A percentile compares a stretch with the other conserved stretches of the same genome.
These are phyloP conservation scores for Orbilia brochopaga DNA, from an alignment of 2,329 filamentous ascomycete species.

Conservation along the genomic window DNA sequence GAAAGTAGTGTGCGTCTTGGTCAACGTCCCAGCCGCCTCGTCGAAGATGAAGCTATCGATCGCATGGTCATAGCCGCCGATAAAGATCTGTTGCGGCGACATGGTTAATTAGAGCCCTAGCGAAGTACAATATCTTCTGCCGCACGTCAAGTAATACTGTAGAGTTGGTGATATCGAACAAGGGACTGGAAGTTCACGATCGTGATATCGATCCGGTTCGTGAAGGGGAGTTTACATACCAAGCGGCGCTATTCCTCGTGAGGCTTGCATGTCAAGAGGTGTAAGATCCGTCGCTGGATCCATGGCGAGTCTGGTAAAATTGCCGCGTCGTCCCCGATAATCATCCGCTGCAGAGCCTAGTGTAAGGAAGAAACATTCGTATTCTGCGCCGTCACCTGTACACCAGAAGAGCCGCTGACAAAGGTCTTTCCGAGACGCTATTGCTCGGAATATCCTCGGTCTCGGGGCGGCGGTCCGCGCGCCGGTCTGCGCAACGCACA, in stretches of 20 bases:
- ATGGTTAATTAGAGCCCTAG: conserved; percentile 16
- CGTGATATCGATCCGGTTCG: neutral
- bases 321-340: conserved; percentile 23
- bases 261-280: neutral
- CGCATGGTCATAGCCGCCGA: conserved; percentile 46
- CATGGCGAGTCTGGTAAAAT: no score
- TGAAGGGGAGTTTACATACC: neutral
- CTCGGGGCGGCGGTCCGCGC: conserved; percentile 27
- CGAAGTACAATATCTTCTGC: neutral
- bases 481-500: neutral
- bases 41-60: conserved; percentile 49
- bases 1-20: conserved; percentile 33
- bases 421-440: conserved; percentile 38
- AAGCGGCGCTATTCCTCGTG: neutral
- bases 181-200: neutral
- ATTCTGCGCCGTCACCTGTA: neutral
- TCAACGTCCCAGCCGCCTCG: conserved; percentile 34
- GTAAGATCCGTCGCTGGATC: neutral
- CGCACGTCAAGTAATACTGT: neutral
- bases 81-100: conserved; percentile 46
- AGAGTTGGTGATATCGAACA: neutral
- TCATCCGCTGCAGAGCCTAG: conserved; percentile 33
- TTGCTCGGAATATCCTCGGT: conserved; percentile 37
- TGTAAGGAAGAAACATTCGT: conserved; percentile 18
- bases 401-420: neutral